Conservation (phyloP, 2,329 filamentous ascomycete genomes). For the Rutstroemia sp. region DNA sequence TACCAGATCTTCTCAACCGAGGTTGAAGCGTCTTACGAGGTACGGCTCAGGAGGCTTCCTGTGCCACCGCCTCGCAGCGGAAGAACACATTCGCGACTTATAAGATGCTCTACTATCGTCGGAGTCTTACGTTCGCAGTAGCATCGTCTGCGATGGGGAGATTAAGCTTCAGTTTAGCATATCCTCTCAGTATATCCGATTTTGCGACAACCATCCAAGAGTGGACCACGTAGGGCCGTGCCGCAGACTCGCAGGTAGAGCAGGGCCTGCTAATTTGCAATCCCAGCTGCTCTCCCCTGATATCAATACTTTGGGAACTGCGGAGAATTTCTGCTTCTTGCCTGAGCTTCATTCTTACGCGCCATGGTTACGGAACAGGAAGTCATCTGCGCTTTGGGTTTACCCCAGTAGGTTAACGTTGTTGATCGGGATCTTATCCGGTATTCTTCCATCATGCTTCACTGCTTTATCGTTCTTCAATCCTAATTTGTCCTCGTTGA, state of each 20-base stretch:
- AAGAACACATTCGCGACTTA: too few species aligned
- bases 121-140: too few species aligned
- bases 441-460: background rate
- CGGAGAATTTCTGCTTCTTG: background rate
- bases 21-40: too few species aligned
- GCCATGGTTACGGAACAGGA: too few species aligned
- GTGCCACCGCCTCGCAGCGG: too few species aligned
- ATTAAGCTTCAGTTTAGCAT: background rate
- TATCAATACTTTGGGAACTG: background rate
- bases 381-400: too few species aligned
- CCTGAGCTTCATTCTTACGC: background rate
- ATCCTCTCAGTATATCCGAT: background rate
- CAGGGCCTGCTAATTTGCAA: slow-evolving; percentile 1
- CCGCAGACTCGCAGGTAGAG: background rate
- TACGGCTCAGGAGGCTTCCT: too few species aligned
- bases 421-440: background rate
- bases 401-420: background rate
- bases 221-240: background rate
- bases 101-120: too few species aligned
- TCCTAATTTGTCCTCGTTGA: background rate
- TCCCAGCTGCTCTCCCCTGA: background rate
- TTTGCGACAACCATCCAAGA: background rate
- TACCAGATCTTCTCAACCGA: too few species aligned
- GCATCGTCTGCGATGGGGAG: background rate
- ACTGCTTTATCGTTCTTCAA: background rate